phyloP scores from a whole-genome alignment of 345 rosid genomes.

The Gossypium raimondii region DNA sequence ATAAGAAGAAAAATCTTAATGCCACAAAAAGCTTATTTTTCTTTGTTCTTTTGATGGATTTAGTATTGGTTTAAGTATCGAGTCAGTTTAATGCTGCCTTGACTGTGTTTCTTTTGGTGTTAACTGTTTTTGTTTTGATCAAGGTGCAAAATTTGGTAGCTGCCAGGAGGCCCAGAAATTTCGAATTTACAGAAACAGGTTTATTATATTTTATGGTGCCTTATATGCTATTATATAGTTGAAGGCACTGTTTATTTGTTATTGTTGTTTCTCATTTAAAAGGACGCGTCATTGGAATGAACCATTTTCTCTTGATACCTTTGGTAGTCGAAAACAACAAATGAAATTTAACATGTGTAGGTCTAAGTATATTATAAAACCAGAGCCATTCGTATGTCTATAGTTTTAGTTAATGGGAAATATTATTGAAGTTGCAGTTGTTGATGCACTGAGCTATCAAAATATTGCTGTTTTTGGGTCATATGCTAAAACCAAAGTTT shows the following conservation, averaged over 20 bases:
- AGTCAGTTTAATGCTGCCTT: background rate
- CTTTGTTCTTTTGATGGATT: constrained; percentile 4
- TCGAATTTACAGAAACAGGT: constrained; percentile 82
- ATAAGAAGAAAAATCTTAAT: background rate
- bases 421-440: no score
- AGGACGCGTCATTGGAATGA: background rate
- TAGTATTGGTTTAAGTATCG: background rate
- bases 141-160: constrained; percentile 93
- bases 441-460: no score
- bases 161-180: constrained; percentile 85
- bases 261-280: background rate
- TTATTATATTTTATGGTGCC: constrained; percentile 5
- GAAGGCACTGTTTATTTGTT: background rate
- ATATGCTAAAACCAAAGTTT: no score
- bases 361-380: background rate
- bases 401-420: background rate
- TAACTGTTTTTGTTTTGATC: background rate
- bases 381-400: background rate
- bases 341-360: background rate
- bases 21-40: background rate
- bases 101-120: no score
- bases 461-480: no score
- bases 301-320: background rate
- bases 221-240: background rate
- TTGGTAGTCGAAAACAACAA: background rate